phyloP scores from a whole-genome alignment of 2,329 filamentous ascomycete genomes.

The Penicillium brasilianum region DNA sequence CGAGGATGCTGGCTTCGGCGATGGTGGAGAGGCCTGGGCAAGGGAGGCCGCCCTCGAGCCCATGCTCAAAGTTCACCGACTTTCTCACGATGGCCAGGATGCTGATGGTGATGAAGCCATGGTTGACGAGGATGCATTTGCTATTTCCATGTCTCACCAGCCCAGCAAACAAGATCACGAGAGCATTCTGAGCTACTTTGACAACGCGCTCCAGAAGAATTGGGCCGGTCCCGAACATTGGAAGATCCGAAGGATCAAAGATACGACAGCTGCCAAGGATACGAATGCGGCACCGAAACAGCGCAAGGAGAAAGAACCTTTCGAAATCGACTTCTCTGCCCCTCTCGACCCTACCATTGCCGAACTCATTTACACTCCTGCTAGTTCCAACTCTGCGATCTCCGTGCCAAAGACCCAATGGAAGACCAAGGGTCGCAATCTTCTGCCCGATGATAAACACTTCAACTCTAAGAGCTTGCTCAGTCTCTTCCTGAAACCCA shows the following conservation, averaged over 20 bases:
- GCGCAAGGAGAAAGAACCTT: constrained; percentile 94
- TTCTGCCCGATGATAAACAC: constrained; percentile 96
- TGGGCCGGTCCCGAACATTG: constrained; percentile 99
- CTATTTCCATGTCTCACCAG: constrained; percentile 76
- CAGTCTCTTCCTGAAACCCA: constrained; percentile 91
- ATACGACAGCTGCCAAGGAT: constrained; percentile 62
- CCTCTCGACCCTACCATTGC: constrained; percentile 73
- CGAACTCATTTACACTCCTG: constrained; percentile 80
- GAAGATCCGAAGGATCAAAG: constrained; percentile 93
- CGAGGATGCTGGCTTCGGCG: constrained; percentile 82
- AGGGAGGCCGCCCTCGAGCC: constrained; percentile 84
- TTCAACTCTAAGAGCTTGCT: constrained; percentile 93
- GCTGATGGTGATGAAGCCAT: constrained; percentile 61
- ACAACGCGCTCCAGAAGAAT: constrained; percentile 94
- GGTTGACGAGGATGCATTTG: constrained; percentile 73
- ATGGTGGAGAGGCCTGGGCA: constrained; percentile 95
- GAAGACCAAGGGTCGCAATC: constrained; percentile 90
- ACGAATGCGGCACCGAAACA: constrained; percentile 56
- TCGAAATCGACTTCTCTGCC: constrained; percentile 87
- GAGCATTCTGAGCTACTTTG: constrained; percentile 97
- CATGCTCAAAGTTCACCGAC: constrained; percentile 75
- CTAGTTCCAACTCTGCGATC: constrained; percentile 79
- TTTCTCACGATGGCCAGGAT: constrained; percentile 57
- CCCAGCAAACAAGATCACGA: constrained; percentile 76
- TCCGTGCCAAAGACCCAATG: constrained; percentile 91